Conservation (phyloP, 805 yeast species). For the Yarrowia bubula region DNA sequence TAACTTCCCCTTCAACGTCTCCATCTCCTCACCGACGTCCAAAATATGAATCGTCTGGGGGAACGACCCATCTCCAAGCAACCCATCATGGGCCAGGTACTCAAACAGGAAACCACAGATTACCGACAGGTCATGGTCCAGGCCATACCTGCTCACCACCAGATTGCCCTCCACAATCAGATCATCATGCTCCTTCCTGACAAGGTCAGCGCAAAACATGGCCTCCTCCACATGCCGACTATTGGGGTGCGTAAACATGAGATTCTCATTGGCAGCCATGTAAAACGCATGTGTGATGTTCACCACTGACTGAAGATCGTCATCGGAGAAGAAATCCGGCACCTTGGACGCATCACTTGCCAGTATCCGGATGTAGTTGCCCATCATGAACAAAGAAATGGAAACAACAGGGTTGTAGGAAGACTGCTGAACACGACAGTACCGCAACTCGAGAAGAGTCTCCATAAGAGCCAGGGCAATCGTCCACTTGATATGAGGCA, state of each 20-base stretch:
- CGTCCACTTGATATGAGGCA: not conserved
- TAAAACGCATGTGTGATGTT: not conserved
- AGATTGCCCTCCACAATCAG: not conserved
- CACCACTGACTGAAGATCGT: not conserved
- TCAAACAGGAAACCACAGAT: not conserved
- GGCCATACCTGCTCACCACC: not conserved
- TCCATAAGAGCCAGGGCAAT: not conserved
- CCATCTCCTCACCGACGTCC: not conserved
- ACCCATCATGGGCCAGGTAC: not conserved
- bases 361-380: not conserved
- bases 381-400: not conserved
- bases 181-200: not conserved
- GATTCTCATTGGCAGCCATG: not conserved
- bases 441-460: not conserved
- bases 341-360: not conserved
- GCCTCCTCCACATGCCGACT: not conserved
- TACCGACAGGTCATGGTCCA: not conserved
- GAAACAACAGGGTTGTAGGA: slow-evolving; percentile 11
- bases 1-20: not conserved
- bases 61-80: not conserved
- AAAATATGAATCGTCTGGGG: not conserved
- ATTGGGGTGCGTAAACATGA: slow-evolving; percentile 2
- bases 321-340: not conserved
- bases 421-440: not conserved
- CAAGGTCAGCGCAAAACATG: not conserved